Conservation (phyloP, 768 basidiomycete species). For the Rhizopogon salebrosus region DNA sequence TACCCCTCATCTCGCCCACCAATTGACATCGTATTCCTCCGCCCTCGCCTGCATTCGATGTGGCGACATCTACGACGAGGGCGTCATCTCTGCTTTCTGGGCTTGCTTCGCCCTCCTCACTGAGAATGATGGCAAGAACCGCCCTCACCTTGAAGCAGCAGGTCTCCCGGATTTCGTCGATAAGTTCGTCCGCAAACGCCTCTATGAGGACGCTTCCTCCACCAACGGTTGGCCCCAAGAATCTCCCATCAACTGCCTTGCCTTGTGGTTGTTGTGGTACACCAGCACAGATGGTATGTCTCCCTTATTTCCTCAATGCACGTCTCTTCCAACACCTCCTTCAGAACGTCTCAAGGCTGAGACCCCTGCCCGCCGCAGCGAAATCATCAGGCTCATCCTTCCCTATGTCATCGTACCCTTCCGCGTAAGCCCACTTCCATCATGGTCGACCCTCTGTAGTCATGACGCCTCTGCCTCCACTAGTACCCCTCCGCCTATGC, state of each 20-base stretch:
- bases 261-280: conserved; percentile 63
- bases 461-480: conserved; percentile 4
- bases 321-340: conserved; percentile 11
- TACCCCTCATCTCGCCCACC: conserved; percentile 31
- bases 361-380: conserved; percentile 20
- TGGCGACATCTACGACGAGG: conserved; percentile 27
- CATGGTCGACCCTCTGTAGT: not conserved
- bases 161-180: conserved; percentile 44
- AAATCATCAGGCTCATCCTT: conserved; percentile 30
- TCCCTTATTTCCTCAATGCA: conserved; percentile 2
- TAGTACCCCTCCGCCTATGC: conserved; percentile 56
- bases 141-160: conserved; percentile 48
- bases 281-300: conserved; percentile 45
- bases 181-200: conserved; percentile 36
- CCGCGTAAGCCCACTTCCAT: conserved; percentile 28
- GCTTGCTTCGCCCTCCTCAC: conserved; percentile 49
- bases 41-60: conserved; percentile 27
- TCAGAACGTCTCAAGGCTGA: conserved; percentile 26
- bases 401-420: conserved; percentile 47
- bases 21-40: conserved; percentile 34
- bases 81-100: conserved; percentile 34
- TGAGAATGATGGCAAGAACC: conserved; percentile 68
- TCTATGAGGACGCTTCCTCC: conserved; percentile 34
- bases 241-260: conserved; percentile 41
- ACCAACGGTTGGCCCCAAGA: conserved; percentile 57